Evolutionary conservation across 2,329 filamentous ascomycete species (phyloP).

Genomic region (Capronia epimyces): DNA sequence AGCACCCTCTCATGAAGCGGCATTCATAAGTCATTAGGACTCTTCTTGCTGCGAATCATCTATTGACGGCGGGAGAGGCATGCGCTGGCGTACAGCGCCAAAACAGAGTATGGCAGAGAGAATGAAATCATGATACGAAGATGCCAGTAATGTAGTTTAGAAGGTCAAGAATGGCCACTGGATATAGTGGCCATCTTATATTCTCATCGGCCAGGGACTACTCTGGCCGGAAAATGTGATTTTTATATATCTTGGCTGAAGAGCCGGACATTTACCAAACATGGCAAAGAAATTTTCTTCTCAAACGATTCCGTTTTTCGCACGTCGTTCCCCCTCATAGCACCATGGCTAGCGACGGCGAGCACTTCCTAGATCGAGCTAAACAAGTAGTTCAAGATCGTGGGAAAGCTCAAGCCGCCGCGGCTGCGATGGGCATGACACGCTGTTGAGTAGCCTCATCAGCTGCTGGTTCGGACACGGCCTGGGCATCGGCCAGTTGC

Average conservation of each 20-base stretch:
- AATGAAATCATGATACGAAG: not conserved
- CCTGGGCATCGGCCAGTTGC: slow-evolving; percentile 54
- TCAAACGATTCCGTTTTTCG: not conserved
- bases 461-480: slow-evolving; percentile 8
- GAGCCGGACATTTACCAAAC: slow-evolving; percentile 22
- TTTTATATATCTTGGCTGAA: slow-evolving; percentile 18
- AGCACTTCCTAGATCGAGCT: slow-evolving; percentile 16
- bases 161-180: slow-evolving; percentile 10
- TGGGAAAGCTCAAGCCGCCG: slow-evolving; percentile 24
- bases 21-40: not conserved
- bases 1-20: not conserved
- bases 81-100: too few species aligned
- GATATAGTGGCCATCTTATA: slow-evolving; percentile 11
- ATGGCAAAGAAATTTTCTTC: slow-evolving; percentile 8
- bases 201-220: slow-evolving; percentile 4
- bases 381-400: not conserved
- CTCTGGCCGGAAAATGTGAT: not conserved
- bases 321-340: not conserved
- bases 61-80: too few species aligned
- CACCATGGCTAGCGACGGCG: slow-evolving; percentile 3
- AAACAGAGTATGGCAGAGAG: not conserved
- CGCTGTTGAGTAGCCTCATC: slow-evolving; percentile 15
- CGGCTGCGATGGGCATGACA: slow-evolving; percentile 23
- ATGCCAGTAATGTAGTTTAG: not conserved
- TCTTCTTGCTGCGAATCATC: too few species aligned